Percentiles rank a stretch among this genome's conserved stretches.
phyloP scores from a whole-genome alignment of 73 alveolate species.

The Paramecium bursaria region DNA sequence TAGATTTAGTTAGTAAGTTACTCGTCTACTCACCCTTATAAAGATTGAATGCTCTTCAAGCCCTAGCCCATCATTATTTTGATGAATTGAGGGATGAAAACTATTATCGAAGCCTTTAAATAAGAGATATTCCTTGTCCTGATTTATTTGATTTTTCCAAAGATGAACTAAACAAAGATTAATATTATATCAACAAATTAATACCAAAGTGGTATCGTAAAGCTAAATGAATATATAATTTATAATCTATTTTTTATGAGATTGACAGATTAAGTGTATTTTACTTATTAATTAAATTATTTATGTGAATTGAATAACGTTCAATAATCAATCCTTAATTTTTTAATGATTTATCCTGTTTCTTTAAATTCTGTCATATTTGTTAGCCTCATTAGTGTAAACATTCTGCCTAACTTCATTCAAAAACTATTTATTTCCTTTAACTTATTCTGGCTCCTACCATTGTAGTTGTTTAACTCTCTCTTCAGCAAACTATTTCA shows the following conservation, averaged over 20 bases:
- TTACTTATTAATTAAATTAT: too few species aligned
- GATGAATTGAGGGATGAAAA: slow-evolving; percentile 84
- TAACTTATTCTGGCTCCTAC: too few species aligned
- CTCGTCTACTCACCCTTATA: slow-evolving; percentile 83
- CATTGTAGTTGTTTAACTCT: too few species aligned
- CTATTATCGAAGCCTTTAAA: neutral
- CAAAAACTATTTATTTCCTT: slow-evolving; percentile 30
- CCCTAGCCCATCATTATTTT: slow-evolving; percentile 89
- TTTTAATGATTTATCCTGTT: too few species aligned
- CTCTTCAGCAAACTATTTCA: too few species aligned
- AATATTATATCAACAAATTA: neutral
- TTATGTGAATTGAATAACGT: too few species aligned
- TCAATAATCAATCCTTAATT: too few species aligned
- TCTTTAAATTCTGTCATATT: slow-evolving; percentile 44
- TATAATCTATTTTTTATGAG: too few species aligned
- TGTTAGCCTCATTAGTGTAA: neutral
- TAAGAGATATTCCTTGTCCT: slow-evolving; percentile 19
- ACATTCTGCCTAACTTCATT: slow-evolving; percentile 25
- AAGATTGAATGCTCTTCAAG: slow-evolving; percentile 85
- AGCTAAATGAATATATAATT: slow-evolving; percentile 12
- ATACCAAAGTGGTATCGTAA: slow-evolving; percentile 47
- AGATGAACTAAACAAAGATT: slow-evolving; percentile 29
- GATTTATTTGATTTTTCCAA: slow-evolving; percentile 62
- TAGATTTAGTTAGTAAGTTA: slow-evolving; percentile 66
- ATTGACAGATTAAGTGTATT: too few species aligned